Evolutionary conservation across 106 monocot species (phyloP).

Genomic region (Dactylorhiza incarnata): DNA sequence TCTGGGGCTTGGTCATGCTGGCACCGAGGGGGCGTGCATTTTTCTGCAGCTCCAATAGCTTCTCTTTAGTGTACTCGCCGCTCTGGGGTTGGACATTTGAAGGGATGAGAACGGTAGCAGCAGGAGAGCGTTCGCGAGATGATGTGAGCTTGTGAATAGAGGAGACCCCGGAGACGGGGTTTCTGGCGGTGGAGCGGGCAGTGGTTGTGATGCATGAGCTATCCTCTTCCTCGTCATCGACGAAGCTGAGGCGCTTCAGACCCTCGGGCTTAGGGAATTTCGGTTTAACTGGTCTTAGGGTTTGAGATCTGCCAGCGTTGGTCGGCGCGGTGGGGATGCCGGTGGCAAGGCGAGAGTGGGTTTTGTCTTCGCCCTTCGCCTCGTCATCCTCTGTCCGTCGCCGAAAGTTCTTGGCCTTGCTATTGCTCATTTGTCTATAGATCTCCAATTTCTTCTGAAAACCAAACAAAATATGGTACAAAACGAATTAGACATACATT

Average conservation of each 20-base stretch:
- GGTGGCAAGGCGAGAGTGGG: slow-evolving; percentile 5
- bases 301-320: slow-evolving; percentile 7
- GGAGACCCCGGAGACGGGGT: slow-evolving; percentile 8
- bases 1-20: slow-evolving; percentile 25
- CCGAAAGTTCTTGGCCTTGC: slow-evolving; percentile 71
- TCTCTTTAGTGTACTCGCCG: slow-evolving; percentile 89
- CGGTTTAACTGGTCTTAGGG: slow-evolving; percentile 14
- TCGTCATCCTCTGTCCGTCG: slow-evolving; percentile 53
- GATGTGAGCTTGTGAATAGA: slow-evolving; percentile 46
- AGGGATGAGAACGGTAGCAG: slow-evolving; percentile 18
- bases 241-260: slow-evolving; percentile 80
- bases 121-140: slow-evolving; percentile 38
- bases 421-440: slow-evolving; percentile 25
- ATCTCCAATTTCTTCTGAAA: neutral
- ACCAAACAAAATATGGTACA: neutral
- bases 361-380: slow-evolving; percentile 31
- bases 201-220: slow-evolving; percentile 1
- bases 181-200: slow-evolving; percentile 4
- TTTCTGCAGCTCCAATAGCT: slow-evolving; percentile 87
- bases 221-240: slow-evolving; percentile 85
- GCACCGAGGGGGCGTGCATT: slow-evolving; percentile 86
- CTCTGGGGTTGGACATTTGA: slow-evolving; percentile 81
- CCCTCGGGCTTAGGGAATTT: slow-evolving; percentile 17
- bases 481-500: neutral
- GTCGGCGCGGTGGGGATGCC: neutral